These are phyloP conservation scores for Blastobotrys peoriensis DNA, from an alignment of 805 yeast species.

Conservation along the genomic window DNA sequence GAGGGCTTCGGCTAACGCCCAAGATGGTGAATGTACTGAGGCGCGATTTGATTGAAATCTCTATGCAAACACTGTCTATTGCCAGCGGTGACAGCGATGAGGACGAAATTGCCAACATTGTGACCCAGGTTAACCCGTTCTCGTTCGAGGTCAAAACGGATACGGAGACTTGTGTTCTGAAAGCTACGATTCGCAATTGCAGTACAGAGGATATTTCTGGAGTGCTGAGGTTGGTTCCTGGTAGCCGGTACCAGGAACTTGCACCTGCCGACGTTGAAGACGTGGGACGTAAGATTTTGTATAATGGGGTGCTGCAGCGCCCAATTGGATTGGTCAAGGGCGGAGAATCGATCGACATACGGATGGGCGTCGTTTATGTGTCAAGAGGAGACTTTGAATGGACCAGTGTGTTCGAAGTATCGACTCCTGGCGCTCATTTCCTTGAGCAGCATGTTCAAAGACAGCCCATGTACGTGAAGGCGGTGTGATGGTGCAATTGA, in stretches of 20 bases:
- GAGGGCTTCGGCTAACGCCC: conserved; percentile 57
- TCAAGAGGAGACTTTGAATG: conserved; percentile 80
- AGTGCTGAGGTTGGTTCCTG: conserved; percentile 54
- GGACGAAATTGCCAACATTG: conserved; percentile 22
- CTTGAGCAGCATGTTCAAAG: conserved; percentile 18
- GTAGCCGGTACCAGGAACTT: conserved; percentile 8
- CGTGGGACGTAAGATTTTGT: conserved; percentile 54
- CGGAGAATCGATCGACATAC: conserved; percentile 37
- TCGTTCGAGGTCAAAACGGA: conserved; percentile 14
- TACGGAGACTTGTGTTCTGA: conserved; percentile 49
- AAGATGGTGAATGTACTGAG: conserved; percentile 52
- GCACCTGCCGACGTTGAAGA: conserved; percentile 23
- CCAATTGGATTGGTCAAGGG: conserved; percentile 41
- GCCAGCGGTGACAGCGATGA: not conserved
- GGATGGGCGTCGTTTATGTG: conserved; percentile 56
- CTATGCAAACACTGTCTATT: conserved; percentile 28
- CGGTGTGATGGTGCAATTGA: conserved; percentile 8
- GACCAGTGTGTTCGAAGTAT: conserved; percentile 56
- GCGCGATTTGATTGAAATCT: conserved; percentile 24
- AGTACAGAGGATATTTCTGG: conserved; percentile 42
- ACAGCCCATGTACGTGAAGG: conserved; percentile 19
- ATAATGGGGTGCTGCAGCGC: conserved; percentile 67
- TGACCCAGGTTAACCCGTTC: conserved; percentile 20
- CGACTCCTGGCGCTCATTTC: conserved; percentile 18
- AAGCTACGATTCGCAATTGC: conserved; percentile 46